A percentile compares a stretch with the other conserved stretches of the same genome.
Conservation (phyloP, 192 early-diverging fungal species). For the Rhizophagus prolifer region DNA sequence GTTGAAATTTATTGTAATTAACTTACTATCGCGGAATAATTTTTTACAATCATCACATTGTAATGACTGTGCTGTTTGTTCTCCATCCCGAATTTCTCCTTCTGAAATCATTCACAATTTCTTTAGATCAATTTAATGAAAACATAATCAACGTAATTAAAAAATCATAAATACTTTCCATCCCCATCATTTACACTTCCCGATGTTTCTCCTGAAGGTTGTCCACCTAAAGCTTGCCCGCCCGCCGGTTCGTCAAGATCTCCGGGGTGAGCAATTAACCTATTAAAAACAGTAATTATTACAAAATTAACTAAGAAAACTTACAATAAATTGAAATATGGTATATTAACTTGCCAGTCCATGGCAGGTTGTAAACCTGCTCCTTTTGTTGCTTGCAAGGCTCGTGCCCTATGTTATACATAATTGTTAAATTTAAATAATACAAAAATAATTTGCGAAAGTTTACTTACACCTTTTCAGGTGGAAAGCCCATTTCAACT, state of each 20-base stretch:
- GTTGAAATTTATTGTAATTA: not conserved
- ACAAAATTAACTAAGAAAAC: not conserved
- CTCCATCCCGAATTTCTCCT: slow-evolving; percentile 65
- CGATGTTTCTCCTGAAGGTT: slow-evolving; percentile 21
- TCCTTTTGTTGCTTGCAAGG: slow-evolving; percentile 68
- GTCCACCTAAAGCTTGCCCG: slow-evolving; percentile 41
- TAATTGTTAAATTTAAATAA: not conserved
- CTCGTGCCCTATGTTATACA: slow-evolving; percentile 40
- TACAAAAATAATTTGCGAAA: not conserved
- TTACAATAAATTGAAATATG: not conserved
- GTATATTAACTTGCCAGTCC: slow-evolving; percentile 65
- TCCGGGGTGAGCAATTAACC: slow-evolving; percentile 71
- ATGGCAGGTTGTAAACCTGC: slow-evolving; percentile 80
- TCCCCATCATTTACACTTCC: slow-evolving; percentile 29
- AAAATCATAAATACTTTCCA: slow-evolving; percentile 34
- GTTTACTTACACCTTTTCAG: slow-evolving; percentile 54
- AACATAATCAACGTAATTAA: not conserved
- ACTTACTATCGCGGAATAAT: slow-evolving; percentile 70
- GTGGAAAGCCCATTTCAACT: slow-evolving; percentile 71
- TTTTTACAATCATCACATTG: slow-evolving; percentile 82
- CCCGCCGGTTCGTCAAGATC: slow-evolving; percentile 63
- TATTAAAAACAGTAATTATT: slow-evolving; percentile 9
- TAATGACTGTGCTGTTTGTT: slow-evolving; percentile 77
- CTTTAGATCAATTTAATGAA: not conserved
- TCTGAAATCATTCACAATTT: slow-evolving; percentile 31